Evolutionary conservation across 2,329 filamentous ascomycete genomes (phyloP), one percentile per base, ranked within the genome.

Genomic region (Blumeria hordei): DNA sequence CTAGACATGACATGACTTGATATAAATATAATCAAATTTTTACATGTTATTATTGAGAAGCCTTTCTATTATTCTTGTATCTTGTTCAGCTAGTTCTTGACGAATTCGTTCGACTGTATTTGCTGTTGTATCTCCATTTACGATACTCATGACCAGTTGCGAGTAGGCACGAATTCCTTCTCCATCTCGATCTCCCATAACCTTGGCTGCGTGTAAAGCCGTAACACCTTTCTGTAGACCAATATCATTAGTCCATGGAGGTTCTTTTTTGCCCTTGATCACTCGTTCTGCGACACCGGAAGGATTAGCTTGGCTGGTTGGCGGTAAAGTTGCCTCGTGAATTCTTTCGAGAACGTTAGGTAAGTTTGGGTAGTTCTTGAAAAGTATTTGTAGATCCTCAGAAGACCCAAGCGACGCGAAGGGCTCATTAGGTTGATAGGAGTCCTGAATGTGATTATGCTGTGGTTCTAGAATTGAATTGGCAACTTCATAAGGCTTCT

Each of bases 141-240:
- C 67, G 36, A 78, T 65, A 55, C 72, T 69, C 51, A 73, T 61
- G 16, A 81, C 70, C 21, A 81, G 67, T 58, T 76, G 74, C 50
- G 72, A 74, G 61, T 78, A 83, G 64, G 81, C 78, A 54, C 74
- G 68, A 34, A 83, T 68, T 4, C 70, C 78, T 59, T 80, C 76
- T 34, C 76, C 76, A 56, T 74, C 73, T 59, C 74, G 71, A n/a
- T 72, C 70, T 1, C 71, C 69, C 34, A 71, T 69, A 35, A 69
- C 68, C 56, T 74, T 69, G 36, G 74, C 73, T 55, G 66, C 69
- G 44, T 72, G 72, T 56, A 83, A 66, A 12, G 72, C 72, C 18
- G 72, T 69, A 47, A 76, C 72, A 1, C 76, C 80, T 18, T 72
- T 72, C 55, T 72, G 69, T 52, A 79, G 69, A 6, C 78, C 79